Evolutionary conservation across 1,284 basidiomycete species (phyloP).

Genomic region (Pseudozyma thailandica): DNA sequence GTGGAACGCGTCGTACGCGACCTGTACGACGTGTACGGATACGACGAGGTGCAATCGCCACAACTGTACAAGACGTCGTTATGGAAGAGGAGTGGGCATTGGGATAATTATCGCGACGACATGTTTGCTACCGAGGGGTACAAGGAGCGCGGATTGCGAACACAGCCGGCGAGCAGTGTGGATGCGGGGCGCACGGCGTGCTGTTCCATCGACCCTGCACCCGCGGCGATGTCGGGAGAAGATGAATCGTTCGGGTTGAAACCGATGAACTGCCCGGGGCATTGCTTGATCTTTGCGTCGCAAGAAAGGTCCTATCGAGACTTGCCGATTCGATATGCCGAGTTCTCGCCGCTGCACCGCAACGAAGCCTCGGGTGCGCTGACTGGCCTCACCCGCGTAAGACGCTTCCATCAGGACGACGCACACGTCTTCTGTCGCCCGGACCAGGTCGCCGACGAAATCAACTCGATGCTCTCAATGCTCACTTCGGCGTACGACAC

Average conservation of each 20-base stretch:
- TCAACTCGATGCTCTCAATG: slow-evolving; percentile 64
- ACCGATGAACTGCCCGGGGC: slow-evolving; percentile 67
- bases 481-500: slow-evolving; percentile 61
- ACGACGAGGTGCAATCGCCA: slow-evolving; percentile 66
- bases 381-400: slow-evolving; percentile 61
- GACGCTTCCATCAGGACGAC: slow-evolving; percentile 66
- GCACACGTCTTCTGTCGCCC: slow-evolving; percentile 66
- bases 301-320: slow-evolving; percentile 62
- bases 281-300: slow-evolving; percentile 61
- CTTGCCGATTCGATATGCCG: slow-evolving; percentile 62
- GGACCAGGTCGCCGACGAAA: slow-evolving; percentile 56
- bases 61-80: slow-evolving; percentile 63
- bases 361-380: slow-evolving; percentile 64
- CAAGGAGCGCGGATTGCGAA: slow-evolving; percentile 30
- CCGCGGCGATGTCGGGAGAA: slow-evolving; percentile 8
- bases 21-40: slow-evolving; percentile 63
- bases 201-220: slow-evolving; percentile 29
- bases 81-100: slow-evolving; percentile 65
- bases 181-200: slow-evolving; percentile 18
- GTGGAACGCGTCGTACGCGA: slow-evolving; percentile 65
- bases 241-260: slow-evolving; percentile 61
- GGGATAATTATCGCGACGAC: slow-evolving; percentile 68
- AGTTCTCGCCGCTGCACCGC: slow-evolving; percentile 64
- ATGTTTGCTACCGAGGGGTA: slow-evolving; percentile 67
- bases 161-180: slow-evolving; percentile 1